phyloP scores from a whole-genome alignment of 208 protist genomes.

The Trypanosoma congolense region DNA sequence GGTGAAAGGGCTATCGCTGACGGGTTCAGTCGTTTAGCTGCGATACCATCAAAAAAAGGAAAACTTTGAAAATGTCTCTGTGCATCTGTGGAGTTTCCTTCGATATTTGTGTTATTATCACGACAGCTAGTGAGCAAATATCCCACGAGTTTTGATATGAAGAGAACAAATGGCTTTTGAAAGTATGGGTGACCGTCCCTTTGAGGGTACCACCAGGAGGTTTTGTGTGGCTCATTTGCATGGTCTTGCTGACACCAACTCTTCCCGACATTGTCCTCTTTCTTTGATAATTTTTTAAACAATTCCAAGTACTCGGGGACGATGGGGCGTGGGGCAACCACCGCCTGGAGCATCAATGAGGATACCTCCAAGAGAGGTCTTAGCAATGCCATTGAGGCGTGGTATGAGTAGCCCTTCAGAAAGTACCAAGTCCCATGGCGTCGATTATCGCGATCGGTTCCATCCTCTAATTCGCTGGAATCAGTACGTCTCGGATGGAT shows the following conservation, averaged over 20 bases:
- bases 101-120: constrained; percentile 3
- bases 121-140: constrained; percentile 11
- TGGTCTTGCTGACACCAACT: not conserved
- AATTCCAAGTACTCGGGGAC: constrained; percentile 1
- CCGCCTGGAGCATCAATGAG: not conserved
- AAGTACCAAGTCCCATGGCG: constrained; percentile 18
- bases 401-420: constrained; percentile 18
- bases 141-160: constrained; percentile 2
- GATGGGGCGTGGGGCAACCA: constrained; percentile 7
- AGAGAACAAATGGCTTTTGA: constrained; percentile 20
- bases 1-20: constrained; percentile 22
- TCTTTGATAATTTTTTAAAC: not conserved
- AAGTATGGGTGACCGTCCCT: constrained; percentile 34
- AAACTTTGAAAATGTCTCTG: constrained; percentile 5
- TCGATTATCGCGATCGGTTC: not conserved
- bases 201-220: constrained; percentile 12
- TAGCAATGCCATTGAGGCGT: constrained; percentile 1
- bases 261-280: not conserved
- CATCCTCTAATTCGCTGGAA: not conserved
- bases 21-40: not conserved
- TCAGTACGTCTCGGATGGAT: not conserved
- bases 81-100: not conserved
- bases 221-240: not conserved
- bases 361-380: constrained; percentile 8
- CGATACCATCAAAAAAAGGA: constrained; percentile 8